Conservation (phyloP, 2,329 filamentous ascomycete genomes). For the Ophiostoma sp. region DNA sequence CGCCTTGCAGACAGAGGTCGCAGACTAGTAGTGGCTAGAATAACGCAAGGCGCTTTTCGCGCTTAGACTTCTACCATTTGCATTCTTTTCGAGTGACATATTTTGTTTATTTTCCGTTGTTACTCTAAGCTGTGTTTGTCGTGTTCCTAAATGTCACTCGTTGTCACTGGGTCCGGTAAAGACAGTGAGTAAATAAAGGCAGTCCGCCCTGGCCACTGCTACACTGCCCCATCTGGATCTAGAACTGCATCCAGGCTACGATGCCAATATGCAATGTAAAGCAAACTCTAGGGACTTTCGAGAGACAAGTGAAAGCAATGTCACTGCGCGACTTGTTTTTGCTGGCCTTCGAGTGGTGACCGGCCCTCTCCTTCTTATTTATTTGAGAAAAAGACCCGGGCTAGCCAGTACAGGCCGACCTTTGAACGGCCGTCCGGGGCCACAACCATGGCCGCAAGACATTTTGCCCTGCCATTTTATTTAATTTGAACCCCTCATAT, state of each 20-base stretch:
- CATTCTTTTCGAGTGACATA: background rate
- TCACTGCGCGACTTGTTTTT: background rate
- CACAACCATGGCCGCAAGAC: background rate
- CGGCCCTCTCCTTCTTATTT: background rate
- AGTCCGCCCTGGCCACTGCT: background rate
- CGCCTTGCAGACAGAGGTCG: background rate
- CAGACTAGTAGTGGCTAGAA: background rate
- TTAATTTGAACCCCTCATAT: background rate
- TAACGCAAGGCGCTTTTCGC: background rate
- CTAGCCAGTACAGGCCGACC: background rate
- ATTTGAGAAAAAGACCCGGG: too few relatives aligned
- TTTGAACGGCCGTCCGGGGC: background rate
- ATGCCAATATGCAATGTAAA: background rate
- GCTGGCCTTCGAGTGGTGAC: background rate
- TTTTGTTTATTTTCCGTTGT: background rate
- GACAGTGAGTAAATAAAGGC: background rate
- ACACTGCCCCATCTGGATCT: background rate
- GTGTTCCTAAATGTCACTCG: too few relatives aligned
- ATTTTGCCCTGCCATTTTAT: background rate
- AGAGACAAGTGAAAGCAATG: too few relatives aligned
- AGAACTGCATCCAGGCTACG: background rate
- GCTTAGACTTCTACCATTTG: background rate
- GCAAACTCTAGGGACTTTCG: too few relatives aligned
- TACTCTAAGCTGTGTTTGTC: too few relatives aligned
- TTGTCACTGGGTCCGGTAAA: background rate